A percentile compares a stretch with the other conserved stretches of the same genome.
Conservation (phyloP, 768 basidiomycete genomes). For the Agrocybe chaxingu region DNA sequence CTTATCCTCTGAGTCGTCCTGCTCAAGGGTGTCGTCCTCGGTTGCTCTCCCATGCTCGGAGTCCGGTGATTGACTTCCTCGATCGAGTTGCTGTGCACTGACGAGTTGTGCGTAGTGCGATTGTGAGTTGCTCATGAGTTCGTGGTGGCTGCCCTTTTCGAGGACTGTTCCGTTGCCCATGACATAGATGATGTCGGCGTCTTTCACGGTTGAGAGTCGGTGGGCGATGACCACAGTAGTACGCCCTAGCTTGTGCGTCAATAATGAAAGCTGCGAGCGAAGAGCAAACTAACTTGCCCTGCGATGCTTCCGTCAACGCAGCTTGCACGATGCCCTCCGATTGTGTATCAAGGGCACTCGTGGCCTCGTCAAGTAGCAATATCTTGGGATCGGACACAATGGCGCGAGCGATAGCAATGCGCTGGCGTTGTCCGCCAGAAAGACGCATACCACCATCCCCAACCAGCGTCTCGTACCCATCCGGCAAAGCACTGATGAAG, state of each 20-base stretch:
- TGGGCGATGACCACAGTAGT: conserved; percentile 80
- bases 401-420: conserved; percentile 84
- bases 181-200: conserved; percentile 77
- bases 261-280: too few relatives aligned
- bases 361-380: conserved; percentile 82
- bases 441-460: conserved; percentile 83
- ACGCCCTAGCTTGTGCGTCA: conserved; percentile 29
- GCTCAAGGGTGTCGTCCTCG: too few relatives aligned
- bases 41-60: too few relatives aligned
- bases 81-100: conserved; percentile 60
- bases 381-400: conserved; percentile 85
- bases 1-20: too few relatives aligned
- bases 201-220: conserved; percentile 76
- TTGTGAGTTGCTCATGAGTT: conserved; percentile 49
- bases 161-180: conserved; percentile 84
- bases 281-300: conserved; percentile 17
- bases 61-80: too few relatives aligned
- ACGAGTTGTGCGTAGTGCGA: conserved; percentile 74
- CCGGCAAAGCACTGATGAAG: conserved; percentile 73
- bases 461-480: conserved; percentile 82
- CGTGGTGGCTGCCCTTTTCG: conserved; percentile 74
- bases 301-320: conserved; percentile 83
- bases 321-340: conserved; percentile 86
- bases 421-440: conserved; percentile 72
- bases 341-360: conserved; percentile 83